phyloP scores from a whole-genome alignment of 768 basidiomycete species.

The Agaricus subrufescens region DNA sequence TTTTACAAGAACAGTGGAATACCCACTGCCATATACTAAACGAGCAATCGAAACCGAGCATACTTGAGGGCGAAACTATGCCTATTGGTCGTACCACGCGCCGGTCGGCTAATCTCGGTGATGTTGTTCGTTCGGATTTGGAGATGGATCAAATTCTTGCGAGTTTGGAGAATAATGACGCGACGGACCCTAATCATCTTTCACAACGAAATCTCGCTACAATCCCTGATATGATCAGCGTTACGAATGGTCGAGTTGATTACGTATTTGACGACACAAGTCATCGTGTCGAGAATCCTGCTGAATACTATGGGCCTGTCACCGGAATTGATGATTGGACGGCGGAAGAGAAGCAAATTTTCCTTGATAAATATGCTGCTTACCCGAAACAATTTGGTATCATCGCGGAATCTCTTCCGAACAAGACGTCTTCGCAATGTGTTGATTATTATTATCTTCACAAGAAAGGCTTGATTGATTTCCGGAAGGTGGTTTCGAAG shows the following conservation, averaged over 20 bases:
- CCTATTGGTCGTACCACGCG: conserved; percentile 61
- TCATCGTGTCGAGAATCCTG: conserved; percentile 70
- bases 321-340: conserved; percentile 88
- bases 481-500: conserved; percentile 67
- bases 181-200: conserved; percentile 89
- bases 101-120: conserved; percentile 72
- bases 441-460: conserved; percentile 93
- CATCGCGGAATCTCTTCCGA: conserved; percentile 72
- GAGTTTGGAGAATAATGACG: conserved; percentile 87
- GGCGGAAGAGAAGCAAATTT: conserved; percentile 72
- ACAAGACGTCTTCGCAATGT: conserved; percentile 87
- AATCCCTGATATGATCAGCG: conserved; percentile 88
- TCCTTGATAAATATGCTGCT: conserved; percentile 75
- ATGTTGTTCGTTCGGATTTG: conserved; percentile 89
- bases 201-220: conserved; percentile 79
- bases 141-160: conserved; percentile 98
- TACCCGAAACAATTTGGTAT: conserved; percentile 95
- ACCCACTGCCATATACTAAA: conserved; percentile 69
- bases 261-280: conserved; percentile 83
- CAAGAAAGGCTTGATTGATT: conserved; percentile 86
- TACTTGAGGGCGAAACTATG: conserved; percentile 33
- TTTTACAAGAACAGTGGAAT: conserved; percentile 68
- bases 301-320: conserved; percentile 67
- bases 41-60: conserved; percentile 39
- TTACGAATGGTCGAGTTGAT: conserved; percentile 54